phyloP scores from a whole-genome alignment of 768 basidiomycete genomes.

The Rhodotorula paludigena region DNA sequence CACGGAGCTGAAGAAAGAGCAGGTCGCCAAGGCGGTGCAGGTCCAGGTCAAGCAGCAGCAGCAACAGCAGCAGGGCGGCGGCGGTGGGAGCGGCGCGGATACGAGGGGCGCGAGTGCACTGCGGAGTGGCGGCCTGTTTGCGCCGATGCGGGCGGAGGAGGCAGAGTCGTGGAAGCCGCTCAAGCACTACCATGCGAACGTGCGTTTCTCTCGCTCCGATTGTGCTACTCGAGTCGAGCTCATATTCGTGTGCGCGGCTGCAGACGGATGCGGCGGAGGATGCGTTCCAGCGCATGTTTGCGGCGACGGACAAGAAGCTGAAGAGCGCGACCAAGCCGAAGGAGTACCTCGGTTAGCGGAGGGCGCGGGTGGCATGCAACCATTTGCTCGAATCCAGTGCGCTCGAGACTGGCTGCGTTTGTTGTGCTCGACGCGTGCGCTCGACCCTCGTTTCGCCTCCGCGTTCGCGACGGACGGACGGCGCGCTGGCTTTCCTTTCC shows the following conservation, averaged over 20 bases:
- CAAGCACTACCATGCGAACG: constrained; percentile 35
- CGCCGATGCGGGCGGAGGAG: constrained; percentile 31
- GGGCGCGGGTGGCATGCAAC: no score
- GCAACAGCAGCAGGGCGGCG: neutral
- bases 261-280: constrained; percentile 25
- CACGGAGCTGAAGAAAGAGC: constrained; percentile 37
- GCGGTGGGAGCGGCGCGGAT: constrained; percentile 20
- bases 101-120: no score
- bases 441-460: no score
- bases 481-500: no score
- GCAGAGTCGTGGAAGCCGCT: constrained; percentile 34
- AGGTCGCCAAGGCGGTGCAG: constrained; percentile 37
- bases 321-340: constrained; percentile 26
- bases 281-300: constrained; percentile 21
- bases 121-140: no score
- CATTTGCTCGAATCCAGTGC: no score
- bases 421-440: no score
- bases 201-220: neutral
- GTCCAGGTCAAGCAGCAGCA: constrained; percentile 32
- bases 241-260: neutral
- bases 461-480: no score
- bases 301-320: constrained; percentile 10
- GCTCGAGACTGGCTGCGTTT: neutral
- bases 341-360: constrained; percentile 16
- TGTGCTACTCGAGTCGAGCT: neutral